Evolutionary conservation across 2,329 filamentous ascomycete genomes (phyloP).

Genomic region (Plectosphaerella cucumerina): DNA sequence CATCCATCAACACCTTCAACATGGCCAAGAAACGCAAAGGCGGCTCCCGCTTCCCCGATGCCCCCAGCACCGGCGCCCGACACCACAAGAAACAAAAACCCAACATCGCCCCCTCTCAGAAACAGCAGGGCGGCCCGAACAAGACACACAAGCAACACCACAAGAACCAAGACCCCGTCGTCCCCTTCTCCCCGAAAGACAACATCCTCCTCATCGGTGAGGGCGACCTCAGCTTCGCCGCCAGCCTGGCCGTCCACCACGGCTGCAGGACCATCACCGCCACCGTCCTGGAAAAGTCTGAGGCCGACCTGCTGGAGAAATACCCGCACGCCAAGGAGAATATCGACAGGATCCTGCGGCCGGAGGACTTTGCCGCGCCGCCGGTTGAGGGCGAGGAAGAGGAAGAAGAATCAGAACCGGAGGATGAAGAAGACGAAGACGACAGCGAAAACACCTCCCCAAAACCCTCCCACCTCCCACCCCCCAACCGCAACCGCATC

Average conservation of each 20-base stretch:
- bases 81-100: conserved; percentile 10
- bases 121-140: conserved; percentile 5
- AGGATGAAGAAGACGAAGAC: conserved; percentile 3
- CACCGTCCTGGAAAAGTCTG: conserved; percentile 60
- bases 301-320: conserved; percentile 59
- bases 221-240: conserved; percentile 75
- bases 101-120: conserved; percentile 6
- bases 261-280: conserved; percentile 63
- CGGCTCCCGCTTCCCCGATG: conserved; percentile 15
- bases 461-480: conserved; percentile 4
- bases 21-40: conserved; percentile 43
- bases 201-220: conserved; percentile 75
- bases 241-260: conserved; percentile 62
- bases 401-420: conserved; percentile 17
- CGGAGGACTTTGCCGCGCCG: not conserved
- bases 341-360: conserved; percentile 43
- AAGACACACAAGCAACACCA: conserved; percentile 14
- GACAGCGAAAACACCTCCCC: not conserved
- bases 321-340: conserved; percentile 67
- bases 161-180: conserved; percentile 41
- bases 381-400: conserved; percentile 18
- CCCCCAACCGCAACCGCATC: conserved; percentile 32
- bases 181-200: conserved; percentile 65
- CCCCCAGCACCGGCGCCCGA: conserved; percentile 9
- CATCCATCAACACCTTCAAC: not conserved